Base-by-base conservation (phyloP, 2,329 filamentous ascomycete genomes). In the Neofusicoccum sp. region DNA sequence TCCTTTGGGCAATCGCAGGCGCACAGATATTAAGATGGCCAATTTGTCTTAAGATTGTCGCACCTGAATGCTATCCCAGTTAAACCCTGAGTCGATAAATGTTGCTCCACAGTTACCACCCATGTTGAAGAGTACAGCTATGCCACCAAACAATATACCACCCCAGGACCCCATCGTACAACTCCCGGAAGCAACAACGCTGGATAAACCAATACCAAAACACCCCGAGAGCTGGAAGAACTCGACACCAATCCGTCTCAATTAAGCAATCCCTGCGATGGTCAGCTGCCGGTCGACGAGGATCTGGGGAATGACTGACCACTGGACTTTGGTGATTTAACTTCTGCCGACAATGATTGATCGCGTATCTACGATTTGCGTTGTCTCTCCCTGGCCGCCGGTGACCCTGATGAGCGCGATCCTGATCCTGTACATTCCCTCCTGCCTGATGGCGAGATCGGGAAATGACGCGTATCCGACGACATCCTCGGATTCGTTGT, bases 381-480 rank as follows among this genome's bases (percentile, higher is more conserved):
- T 63, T n/a, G 54, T 58, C 45, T 63, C 61, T 22, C 61, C 61
- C 4, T 58, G 52, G 12, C 52, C 54, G 16, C 52, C 31, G 5
- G 36, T 58, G 12, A 63, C 73, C 44, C 71, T 71, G n/a, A 76
- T 68, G 31, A 77, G 67, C 3, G 74, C 76, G 64, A 77, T 72
- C 54, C 74, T 71, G 68, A 77, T 74, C 34, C 72, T 71, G 64
- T 73, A 77, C 14, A 70, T 75, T 45, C 74, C 75, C 43, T 71
- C 68, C 64, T 76, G 74, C 16, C 73, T 71, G 47, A 77, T 74
- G 49, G 67, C 62, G 39, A 77, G 74, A 16, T 73, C 72, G 33
- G 74, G 71, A 61, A 77, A 77, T 63, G 69, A 70, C 68, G 76
- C 74, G 62, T 76, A 76, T 31, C 75, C 75, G 7, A 77, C 72